Conservation (phyloP, 2,329 filamentous ascomycete genomes). For the Fusarium compactum region DNA sequence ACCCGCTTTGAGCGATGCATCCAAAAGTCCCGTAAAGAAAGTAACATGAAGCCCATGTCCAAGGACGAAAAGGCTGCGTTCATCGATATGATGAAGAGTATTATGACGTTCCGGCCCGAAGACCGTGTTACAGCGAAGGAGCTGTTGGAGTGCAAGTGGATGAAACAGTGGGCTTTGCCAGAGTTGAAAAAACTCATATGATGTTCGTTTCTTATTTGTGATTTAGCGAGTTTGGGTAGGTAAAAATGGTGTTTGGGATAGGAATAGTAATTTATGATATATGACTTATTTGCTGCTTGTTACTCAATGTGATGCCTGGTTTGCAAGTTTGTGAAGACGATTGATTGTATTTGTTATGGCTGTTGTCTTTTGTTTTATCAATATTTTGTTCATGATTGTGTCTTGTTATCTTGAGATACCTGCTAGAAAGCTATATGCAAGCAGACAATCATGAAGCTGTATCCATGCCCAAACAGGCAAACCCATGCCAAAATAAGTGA, state of each 20-base stretch:
- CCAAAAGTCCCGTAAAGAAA: conserved; percentile 36
- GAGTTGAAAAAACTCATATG: conserved; percentile 28
- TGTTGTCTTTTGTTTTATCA: not conserved
- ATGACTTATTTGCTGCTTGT: not conserved
- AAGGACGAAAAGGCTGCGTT: conserved; percentile 37
- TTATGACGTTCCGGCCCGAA: conserved; percentile 36
- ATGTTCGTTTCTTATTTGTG: conserved; percentile 12
- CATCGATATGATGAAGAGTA: conserved; percentile 39
- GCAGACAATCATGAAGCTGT: not conserved
- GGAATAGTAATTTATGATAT: conserved; percentile 10
- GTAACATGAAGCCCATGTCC: conserved; percentile 28
- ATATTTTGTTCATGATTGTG: not conserved
- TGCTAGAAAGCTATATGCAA: not conserved
- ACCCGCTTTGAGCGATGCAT: conserved; percentile 33
- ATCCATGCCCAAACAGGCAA: not conserved
- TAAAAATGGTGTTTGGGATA: conserved; percentile 10
- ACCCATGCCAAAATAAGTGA: no score
- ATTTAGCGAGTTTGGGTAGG: conserved; percentile 30
- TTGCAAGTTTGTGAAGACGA: no score
- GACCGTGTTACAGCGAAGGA: conserved; percentile 28
- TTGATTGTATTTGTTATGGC: not conserved
- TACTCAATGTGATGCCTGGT: not conserved
- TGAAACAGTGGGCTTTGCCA: conserved; percentile 39
- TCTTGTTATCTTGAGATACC: not conserved
- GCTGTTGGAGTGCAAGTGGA: conserved; percentile 34